Percentiles rank a stretch among this genome's conserved stretches.
phyloP scores from a whole-genome alignment of 2,329 filamentous ascomycete species.

The Boeremia exigua region DNA sequence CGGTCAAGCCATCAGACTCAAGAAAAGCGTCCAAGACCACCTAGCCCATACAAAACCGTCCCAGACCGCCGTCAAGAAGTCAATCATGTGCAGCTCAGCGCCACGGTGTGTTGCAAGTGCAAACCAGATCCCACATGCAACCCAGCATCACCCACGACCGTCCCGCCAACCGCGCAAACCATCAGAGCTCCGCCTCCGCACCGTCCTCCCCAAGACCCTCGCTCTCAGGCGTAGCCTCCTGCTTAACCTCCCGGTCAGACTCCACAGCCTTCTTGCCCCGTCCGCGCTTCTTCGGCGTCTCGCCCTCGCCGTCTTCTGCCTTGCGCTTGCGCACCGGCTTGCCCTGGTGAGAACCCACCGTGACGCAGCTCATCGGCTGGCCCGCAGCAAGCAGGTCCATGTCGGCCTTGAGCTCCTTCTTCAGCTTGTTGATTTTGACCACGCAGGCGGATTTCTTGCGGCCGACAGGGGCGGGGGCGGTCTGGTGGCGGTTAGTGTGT shows the following conservation, averaged over 20 bases:
- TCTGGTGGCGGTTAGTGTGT: no score
- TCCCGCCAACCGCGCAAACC: not conserved
- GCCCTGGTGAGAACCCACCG: constrained; percentile 12
- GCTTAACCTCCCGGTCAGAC: not conserved
- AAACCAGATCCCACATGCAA: not conserved
- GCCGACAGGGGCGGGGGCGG: no score
- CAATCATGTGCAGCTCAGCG: no score
- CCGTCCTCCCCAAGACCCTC: not conserved
- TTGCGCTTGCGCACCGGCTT: constrained; percentile 33
- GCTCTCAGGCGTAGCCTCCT: not conserved
- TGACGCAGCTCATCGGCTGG: not conserved
- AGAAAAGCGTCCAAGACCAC: no score
- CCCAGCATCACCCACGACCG: not conserved
- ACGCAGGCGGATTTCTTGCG: constrained; percentile 25
- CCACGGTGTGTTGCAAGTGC: no score
- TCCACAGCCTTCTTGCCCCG: constrained; percentile 11
- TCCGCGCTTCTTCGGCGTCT: constrained; percentile 11
- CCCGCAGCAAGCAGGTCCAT: constrained; percentile 6
- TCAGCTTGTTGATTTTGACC: constrained; percentile 24
- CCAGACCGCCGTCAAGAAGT: no score
- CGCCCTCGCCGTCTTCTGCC: constrained; percentile 6
- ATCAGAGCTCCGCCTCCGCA: not conserved
- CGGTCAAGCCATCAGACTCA: no score
- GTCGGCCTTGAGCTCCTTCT: constrained; percentile 3
- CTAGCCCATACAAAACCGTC: no score